A percentile compares a stretch with the other conserved stretches of the same genome.
These are phyloP conservation scores for Syzygium aromaticum DNA, from an alignment of 345 rosid species.

Conservation along the genomic window DNA sequence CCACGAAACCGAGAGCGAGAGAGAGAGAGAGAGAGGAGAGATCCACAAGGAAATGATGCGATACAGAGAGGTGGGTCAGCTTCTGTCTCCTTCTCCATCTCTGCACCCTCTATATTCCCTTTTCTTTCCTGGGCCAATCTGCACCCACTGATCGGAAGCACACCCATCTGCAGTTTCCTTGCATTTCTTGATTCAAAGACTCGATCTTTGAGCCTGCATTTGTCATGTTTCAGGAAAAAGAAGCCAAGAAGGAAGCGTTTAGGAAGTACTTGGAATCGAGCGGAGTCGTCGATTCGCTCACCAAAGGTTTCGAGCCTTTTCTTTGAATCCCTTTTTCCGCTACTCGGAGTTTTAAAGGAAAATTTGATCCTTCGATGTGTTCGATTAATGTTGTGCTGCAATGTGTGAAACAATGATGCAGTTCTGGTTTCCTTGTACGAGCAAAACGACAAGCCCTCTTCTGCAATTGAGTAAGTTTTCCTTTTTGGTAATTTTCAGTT, in stretches of 20 bases:
- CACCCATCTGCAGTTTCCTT: not conserved
- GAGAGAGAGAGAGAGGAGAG: not conserved
- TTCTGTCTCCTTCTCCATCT: not conserved
- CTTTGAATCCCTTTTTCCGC: not conserved
- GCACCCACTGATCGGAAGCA: not conserved
- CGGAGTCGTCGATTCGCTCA: constrained; percentile 80
- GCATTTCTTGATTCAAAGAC: not conserved
- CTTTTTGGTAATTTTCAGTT: not conserved
- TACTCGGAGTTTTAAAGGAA: not conserved
- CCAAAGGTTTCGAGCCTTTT: constrained; percentile 37
- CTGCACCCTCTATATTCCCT: not conserved
- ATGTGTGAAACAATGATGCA: constrained; percentile 9
- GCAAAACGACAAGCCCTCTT: constrained; percentile 86
- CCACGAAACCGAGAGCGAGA: not conserved
- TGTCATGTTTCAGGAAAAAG: constrained; percentile 54
- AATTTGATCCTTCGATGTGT: not conserved
- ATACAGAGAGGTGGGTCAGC: constrained; percentile 38
- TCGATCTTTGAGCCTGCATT: not conserved
- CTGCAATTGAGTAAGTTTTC: constrained; percentile 82
- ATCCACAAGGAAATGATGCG: constrained; percentile 36
- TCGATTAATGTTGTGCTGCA: not conserved
- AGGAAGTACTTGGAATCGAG: constrained; percentile 80
- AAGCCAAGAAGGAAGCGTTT: constrained; percentile 83
- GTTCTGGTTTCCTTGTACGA: constrained; percentile 83
- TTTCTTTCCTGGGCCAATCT: not conserved